Base-by-base conservation (phyloP, 2,329 filamentous ascomycete genomes). In the Fusarium sp. region DNA sequence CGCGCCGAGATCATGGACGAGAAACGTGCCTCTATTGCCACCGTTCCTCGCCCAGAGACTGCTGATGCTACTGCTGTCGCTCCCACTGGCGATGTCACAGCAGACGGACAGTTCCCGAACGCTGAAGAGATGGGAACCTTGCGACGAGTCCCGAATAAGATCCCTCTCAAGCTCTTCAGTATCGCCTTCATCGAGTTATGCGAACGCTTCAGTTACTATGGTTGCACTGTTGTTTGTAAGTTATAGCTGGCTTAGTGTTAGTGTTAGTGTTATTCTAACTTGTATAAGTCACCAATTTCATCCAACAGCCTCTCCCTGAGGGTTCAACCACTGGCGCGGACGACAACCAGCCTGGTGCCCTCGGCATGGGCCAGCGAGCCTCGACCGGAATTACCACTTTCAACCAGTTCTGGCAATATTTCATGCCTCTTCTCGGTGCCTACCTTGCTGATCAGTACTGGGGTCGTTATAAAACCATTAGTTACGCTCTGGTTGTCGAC, bases 191-290 rank as follows among this genome's bases (percentile, higher is more conserved):
- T 92, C 43, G 90, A 92, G 76, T 75, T 92, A 27, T 91, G 88
- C 77, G 90, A 93, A 78, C 87, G 90, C 33, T 92, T 92, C 77
- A 89, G 87, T 4, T 93, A 91, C 81, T 92, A 92, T 71, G 90
- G 90, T 33, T 87, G 86, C 7, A 86, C 85, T 13, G 84, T 86
- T 40, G 83, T 91, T 39, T 89, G 87, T 88, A 76, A 88, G 74
- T 89, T 19, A 25, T 25, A 6, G 2, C 25, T 15, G 0, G 23
- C 14, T 8, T 8, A 8, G 13, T 30, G 11, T 7, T 7, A 40
- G 39, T 27, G 30, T 9, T 7, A 43, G 35, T 27, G 33, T 27
- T n/a, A 15, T 47, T 13, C 37, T 61, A 35, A 66, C 57, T 46
- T 8, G 6, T 23, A 32, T 13, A n/a, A 80, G 78, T 83, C 70